These are phyloP conservation scores for Kwoniella heveanensis DNA, from an alignment of 768 basidiomycete species.

Conservation along the genomic window DNA sequence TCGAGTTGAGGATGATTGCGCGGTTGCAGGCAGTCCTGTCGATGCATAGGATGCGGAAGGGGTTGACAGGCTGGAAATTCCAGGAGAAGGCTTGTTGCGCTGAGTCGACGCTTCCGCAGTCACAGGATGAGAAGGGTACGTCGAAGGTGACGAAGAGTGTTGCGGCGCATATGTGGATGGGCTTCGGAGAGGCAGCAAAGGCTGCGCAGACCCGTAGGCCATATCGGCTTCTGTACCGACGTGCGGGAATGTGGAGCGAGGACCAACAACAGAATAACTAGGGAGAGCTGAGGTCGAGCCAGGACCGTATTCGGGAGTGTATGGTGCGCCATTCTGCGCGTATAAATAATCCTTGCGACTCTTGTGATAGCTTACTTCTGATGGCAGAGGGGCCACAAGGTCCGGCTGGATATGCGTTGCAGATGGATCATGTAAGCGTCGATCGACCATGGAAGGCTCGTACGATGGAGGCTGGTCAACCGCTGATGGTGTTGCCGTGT, in stretches of 20 bases:
- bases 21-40: neutral
- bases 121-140: neutral
- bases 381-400: conserved; percentile 31
- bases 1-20: neutral
- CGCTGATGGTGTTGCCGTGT: neutral
- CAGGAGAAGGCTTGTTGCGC: neutral
- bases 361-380: conserved; percentile 8
- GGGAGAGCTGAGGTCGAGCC: neutral
- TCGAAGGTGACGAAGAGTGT: neutral
- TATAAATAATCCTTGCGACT: neutral
- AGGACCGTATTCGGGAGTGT: neutral
- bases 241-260: neutral
- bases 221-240: neutral
- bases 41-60: neutral
- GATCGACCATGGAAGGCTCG: conserved; percentile 24
- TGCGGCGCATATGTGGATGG: neutral
- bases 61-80: neutral
- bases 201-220: neutral
- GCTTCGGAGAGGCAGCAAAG: neutral
- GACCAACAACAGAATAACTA: neutral
- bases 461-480: neutral
- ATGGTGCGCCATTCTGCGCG: neutral
- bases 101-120: neutral
- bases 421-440: conserved; percentile 24
- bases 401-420: conserved; percentile 33